Conservation (phyloP, 495 filamentous ascomycete genomes). For the Neurospora intermedia region DNA sequence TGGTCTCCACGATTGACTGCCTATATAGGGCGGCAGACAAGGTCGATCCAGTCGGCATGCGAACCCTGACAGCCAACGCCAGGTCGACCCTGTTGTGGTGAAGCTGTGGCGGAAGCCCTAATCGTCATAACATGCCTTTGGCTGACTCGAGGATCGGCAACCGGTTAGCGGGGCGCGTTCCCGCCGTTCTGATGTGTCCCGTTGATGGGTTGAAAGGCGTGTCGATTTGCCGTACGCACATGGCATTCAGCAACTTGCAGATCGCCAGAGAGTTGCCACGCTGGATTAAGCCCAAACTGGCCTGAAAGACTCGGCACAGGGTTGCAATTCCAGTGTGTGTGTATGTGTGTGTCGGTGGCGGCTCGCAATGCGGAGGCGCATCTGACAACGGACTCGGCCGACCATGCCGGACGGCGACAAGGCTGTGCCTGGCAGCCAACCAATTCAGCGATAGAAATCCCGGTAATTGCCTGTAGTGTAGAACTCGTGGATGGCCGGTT, state of each 20-base stretch:
- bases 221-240: not conserved
- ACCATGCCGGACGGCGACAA: not conserved
- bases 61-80: slow-evolving; percentile 1
- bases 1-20: not conserved
- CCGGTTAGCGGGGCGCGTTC: not conserved
- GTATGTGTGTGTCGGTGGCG: not conserved
- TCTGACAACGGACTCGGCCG: not conserved
- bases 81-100: slow-evolving; percentile 6
- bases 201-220: not conserved
- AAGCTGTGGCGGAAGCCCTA: slow-evolving; percentile 9
- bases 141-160: not conserved
- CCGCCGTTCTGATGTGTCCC: not conserved
- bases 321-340: not conserved
- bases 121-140: not conserved
- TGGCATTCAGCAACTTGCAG: not conserved
- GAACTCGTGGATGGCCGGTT: not conserved
- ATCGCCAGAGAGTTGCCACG: not conserved
- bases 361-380: not conserved
- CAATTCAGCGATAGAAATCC: not conserved
- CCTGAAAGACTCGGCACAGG: not conserved
- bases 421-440: not conserved
- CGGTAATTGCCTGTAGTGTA: not conserved
- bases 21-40: not conserved
- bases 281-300: not conserved
- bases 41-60: slow-evolving; percentile 2